Base-by-base conservation (phyloP, 352 stramenopile species). In the Phytophthora sp. region DNA sequence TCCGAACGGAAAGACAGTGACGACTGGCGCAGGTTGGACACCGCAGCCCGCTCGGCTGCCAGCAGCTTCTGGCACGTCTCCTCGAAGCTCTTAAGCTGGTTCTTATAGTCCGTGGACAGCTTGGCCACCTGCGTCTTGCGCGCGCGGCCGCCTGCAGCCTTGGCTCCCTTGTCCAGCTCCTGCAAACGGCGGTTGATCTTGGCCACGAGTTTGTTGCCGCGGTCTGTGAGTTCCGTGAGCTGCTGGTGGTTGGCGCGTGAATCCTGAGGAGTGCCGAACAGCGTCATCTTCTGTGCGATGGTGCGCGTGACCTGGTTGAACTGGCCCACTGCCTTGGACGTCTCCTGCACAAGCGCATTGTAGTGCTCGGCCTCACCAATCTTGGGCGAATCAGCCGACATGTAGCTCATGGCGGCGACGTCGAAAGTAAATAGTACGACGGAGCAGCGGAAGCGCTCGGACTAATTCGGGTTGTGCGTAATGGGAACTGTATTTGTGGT, bases 261-360 rank as follows among this genome's bases (percentile, higher is more conserved):
- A 64, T 88, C 79, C 50, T 88, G 77, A 31, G 75, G 64, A 20
- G 79, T 86, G 30, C 77, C 76, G 54, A 86, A 84, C 26, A 90
- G 73, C 54, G 71, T 63, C 66, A 90, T 81, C 68, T 90, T 90
- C 71, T 90, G 78, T 53, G 80, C 67, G 50, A 88, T 84, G 31
- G 70, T 71, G 55, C 79, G 78, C 44, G 80, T 86, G 24, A 70
- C 73, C 66, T 85, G 71, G 58, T 90, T 82, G 66, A 90, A 86
- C 42, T 82, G 73, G 31, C 42, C 65, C 64, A 90, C 76, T n/a
- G 76, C 72, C 63, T 86, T 79, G 57, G 77, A 82, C 61, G 80
- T 86, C 69, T 90, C 81, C 60, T 78, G 60, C 38, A 87, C 69
- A 21, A 87, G 69, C 38, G 57, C 69, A 46, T 77, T 77, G 66